Percentiles rank a stretch among this genome's conserved stretches.
phyloP scores from a whole-genome alignment of 2,329 filamentous ascomycete genomes.

The Talaromyces sp. region DNA sequence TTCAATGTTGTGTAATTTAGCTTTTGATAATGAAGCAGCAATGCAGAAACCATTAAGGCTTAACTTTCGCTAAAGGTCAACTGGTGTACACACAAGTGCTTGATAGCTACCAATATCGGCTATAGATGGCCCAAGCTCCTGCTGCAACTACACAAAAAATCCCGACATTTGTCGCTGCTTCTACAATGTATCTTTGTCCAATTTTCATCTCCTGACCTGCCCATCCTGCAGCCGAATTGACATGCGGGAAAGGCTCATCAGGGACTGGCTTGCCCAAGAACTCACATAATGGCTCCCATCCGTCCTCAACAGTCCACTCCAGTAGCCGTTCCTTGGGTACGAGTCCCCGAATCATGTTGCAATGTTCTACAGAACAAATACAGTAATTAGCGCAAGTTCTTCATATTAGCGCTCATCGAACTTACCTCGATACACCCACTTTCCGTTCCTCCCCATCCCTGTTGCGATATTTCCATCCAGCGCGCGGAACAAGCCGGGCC shows the following conservation, averaged over 20 bases:
- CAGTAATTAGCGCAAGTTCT: not conserved
- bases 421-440: not conserved
- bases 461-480: not conserved
- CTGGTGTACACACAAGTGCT: not conserved
- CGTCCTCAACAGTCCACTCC: constrained; percentile 24
- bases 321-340: constrained; percentile 15
- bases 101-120: not conserved
- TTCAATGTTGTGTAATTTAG: not conserved
- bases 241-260: not conserved
- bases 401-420: not conserved
- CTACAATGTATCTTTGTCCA: not conserved
- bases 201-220: not conserved
- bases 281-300: constrained; percentile 22
- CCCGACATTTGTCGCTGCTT: not conserved
- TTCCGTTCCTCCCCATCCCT: not conserved
- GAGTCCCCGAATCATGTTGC: constrained; percentile 18
- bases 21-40: not conserved
- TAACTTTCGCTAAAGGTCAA: not conserved
- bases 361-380: constrained; percentile 14
- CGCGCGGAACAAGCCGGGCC: not conserved
- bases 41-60: not conserved
- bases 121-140: not conserved
- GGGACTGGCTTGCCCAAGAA: not conserved
- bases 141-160: not conserved
- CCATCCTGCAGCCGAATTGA: not conserved